Evolutionary conservation across 306 rosid genomes (phyloP).

Genomic region (Quercus bicolor): DNA sequence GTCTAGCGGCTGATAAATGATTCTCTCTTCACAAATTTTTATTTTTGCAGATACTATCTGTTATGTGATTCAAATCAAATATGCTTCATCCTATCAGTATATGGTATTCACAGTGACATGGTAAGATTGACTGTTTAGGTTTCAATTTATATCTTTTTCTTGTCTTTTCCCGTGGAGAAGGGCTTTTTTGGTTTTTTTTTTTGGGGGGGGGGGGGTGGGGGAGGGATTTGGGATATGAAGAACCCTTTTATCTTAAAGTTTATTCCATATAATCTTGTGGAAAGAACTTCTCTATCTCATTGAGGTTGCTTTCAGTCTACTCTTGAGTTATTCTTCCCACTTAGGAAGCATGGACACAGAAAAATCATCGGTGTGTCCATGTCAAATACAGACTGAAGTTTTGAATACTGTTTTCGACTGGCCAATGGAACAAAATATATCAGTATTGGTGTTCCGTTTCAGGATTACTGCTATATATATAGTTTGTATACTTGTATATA

Average conservation of each 20-base stretch:
- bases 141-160: not conserved
- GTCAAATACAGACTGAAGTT: too few relatives aligned
- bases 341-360: too few relatives aligned
- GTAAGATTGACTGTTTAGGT: constrained; percentile 41
- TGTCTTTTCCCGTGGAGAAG: not conserved
- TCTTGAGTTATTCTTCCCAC: too few relatives aligned
- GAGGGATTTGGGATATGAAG: not conserved
- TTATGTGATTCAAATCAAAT: constrained; percentile 69
- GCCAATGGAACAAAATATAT: too few relatives aligned
- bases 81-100: constrained; percentile 71
- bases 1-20: not conserved
- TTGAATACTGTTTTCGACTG: too few relatives aligned
- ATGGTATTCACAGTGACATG: constrained; percentile 70
- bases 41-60: constrained; percentile 72
- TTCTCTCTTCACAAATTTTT: not conserved
- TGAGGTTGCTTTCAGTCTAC: too few relatives aligned
- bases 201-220: not conserved
- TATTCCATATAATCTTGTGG: constrained; percentile 28
- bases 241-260: not conserved
- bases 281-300: not conserved
- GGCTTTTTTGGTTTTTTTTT: not conserved
- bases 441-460: too few relatives aligned
- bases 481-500: too few relatives aligned
- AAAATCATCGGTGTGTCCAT: too few relatives aligned
- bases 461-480: too few relatives aligned